phyloP scores from a whole-genome alignment of 2,329 filamentous ascomycete species.

The Bipolaris bicolor region DNA sequence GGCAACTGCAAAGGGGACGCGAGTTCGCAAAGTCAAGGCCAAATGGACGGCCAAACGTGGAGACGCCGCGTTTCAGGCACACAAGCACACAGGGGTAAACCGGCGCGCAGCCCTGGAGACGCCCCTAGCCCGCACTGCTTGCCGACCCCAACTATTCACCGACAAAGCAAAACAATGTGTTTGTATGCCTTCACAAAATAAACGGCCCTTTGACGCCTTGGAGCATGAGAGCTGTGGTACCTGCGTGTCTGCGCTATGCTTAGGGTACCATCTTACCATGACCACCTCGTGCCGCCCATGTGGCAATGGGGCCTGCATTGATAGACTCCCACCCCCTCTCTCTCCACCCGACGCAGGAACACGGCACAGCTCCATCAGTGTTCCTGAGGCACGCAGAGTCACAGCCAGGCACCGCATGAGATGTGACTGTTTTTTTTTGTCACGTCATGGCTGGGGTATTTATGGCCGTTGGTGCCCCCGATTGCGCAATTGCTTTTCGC shows the following conservation, averaged over 20 bases:
- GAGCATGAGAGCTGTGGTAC: background rate
- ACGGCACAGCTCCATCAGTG: slow-evolving; percentile 1
- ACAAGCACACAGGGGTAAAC: slow-evolving; percentile 1
- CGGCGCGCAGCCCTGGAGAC: slow-evolving; percentile 1
- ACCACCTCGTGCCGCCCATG: background rate
- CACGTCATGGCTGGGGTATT: too few species aligned
- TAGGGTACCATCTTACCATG: background rate
- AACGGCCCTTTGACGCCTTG: background rate
- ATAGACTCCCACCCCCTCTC: background rate
- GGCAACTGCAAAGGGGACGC: slow-evolving; percentile 3
- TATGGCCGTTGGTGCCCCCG: background rate
- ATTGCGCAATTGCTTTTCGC: slow-evolving; percentile 7
- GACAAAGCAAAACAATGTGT: background rate
- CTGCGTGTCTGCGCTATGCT: background rate
- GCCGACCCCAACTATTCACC: slow-evolving; percentile 5
- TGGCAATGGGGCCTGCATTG: slow-evolving; percentile 1
- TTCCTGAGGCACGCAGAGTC: slow-evolving; percentile 13
- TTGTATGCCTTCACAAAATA: background rate
- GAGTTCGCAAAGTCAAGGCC: slow-evolving; percentile 6
- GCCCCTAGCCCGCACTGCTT: slow-evolving; percentile 1
- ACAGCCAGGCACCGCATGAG: slow-evolving; percentile 5
- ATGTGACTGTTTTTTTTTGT: too few species aligned
- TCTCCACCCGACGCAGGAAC: slow-evolving; percentile 17
- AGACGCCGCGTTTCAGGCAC: slow-evolving; percentile 19
- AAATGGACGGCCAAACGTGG: slow-evolving; percentile 7